Conservation (phyloP, 176 grass and related monocot genomes). For the Eleusine coracana region DNA sequence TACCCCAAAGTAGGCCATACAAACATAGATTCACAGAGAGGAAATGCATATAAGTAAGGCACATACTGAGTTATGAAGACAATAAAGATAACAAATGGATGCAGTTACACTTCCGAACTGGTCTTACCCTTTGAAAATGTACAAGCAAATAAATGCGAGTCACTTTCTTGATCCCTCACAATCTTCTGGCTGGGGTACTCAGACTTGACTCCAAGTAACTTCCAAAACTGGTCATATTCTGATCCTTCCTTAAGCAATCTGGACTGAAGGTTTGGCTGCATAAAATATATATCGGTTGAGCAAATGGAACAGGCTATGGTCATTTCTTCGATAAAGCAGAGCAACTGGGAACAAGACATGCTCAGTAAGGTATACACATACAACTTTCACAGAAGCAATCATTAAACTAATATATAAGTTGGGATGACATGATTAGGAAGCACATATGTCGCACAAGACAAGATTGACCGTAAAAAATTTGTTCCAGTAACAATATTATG, state of each 20-base stretch:
- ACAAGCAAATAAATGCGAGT: constrained; percentile 88
- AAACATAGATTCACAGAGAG: constrained; percentile 44
- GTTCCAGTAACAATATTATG: constrained; percentile 12
- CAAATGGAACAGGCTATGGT: constrained; percentile 23
- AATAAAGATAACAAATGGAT: constrained; percentile 20
- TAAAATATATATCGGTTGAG: constrained; percentile 38
- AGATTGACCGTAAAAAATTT: constrained; percentile 22
- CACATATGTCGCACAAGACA: background rate
- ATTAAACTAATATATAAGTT: constrained; percentile 22
- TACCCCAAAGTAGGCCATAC: constrained; percentile 38
- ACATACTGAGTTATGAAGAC: constrained; percentile 36
- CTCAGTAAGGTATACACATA: constrained; percentile 25
- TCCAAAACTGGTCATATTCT: constrained; percentile 97
- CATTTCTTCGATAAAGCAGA: constrained; percentile 26
- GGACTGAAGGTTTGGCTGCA: constrained; percentile 93
- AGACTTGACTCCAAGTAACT: constrained; percentile 82
- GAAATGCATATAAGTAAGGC: constrained; percentile 36
- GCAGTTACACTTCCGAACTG: constrained; percentile 19
- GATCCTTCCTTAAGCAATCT: constrained; percentile 95
- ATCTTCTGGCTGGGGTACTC: constrained; percentile 93
- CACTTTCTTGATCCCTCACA: constrained; percentile 77
- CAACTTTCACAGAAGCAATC: constrained; percentile 17
- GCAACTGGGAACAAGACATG: constrained; percentile 16
- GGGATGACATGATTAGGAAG: constrained; percentile 21
- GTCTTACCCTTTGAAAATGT: constrained; percentile 80